Percentiles rank a stretch among this genome's conserved stretches.
Conservation (phyloP, 768 basidiomycete species). For the Trametes maxima region DNA sequence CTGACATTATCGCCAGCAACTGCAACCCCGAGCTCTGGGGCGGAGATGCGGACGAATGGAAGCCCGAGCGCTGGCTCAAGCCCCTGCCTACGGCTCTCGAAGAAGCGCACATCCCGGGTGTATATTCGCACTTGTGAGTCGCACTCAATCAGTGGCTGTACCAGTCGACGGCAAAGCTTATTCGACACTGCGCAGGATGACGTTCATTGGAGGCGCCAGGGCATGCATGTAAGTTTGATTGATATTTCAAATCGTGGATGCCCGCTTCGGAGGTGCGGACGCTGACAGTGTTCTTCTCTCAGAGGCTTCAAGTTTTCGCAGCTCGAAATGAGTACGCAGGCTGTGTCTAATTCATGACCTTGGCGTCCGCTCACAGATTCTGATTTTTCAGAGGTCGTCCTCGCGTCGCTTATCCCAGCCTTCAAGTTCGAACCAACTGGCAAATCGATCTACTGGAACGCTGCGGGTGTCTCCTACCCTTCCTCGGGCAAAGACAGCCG, state of each 20-base stretch:
- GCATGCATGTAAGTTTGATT: constrained; percentile 37
- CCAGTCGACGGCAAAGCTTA: not conserved
- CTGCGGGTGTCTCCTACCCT: constrained; percentile 13
- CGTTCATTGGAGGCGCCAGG: constrained; percentile 38
- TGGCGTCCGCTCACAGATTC: not conserved
- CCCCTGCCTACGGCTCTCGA: constrained; percentile 27
- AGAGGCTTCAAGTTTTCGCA: constrained; percentile 16
- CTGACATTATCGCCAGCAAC: constrained; percentile 36
- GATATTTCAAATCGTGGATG: not conserved
- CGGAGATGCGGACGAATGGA: constrained; percentile 43
- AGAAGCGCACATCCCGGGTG: constrained; percentile 36
- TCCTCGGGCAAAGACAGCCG: constrained; percentile 8
- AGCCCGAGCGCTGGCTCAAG: constrained; percentile 45
- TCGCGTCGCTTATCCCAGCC: constrained; percentile 4
- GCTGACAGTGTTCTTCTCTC: not conserved
- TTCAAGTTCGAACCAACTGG: constrained; percentile 17
- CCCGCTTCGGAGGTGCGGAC: too few relatives aligned
- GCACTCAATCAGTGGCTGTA: not conserved
- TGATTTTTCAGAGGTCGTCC: constrained; percentile 18
- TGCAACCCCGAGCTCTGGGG: constrained; percentile 43
- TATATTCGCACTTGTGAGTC: constrained; percentile 35
- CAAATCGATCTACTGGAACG: constrained; percentile 20
- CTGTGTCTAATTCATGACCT: not conserved
- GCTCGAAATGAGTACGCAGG: constrained; percentile 10
- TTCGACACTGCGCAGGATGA: constrained; percentile 35